Conservation (phyloP, 176 grass and related monocot species). For the Carex littledalei region DNA sequence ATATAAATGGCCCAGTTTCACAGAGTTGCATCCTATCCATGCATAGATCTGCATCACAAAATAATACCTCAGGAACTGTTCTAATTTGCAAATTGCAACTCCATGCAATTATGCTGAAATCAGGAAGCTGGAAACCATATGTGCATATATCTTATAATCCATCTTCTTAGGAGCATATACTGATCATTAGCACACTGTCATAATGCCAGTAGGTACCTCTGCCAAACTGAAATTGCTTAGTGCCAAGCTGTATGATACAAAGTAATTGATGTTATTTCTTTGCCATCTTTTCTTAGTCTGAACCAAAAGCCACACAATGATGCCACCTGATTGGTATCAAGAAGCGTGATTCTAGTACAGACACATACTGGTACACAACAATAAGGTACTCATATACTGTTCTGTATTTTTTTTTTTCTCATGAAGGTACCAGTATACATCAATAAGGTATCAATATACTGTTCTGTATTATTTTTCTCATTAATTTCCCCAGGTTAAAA, state of each 20-base stretch:
- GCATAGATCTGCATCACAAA: constrained; percentile 59
- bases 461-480: not conserved
- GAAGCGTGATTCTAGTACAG: not conserved
- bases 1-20: constrained; percentile 82
- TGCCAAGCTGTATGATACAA: not conserved
- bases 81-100: not conserved
- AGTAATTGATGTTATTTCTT: not conserved
- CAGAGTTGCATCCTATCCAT: constrained; percentile 85
- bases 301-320: not conserved
- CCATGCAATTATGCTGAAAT: not conserved
- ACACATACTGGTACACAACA: not conserved
- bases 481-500: not conserved
- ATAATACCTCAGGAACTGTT: not conserved
- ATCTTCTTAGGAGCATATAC: not conserved
- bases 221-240: not conserved
- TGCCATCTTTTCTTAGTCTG: not conserved
- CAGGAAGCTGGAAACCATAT: not conserved
- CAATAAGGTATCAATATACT: not conserved
- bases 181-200: not conserved
- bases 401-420: not conserved
- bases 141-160: not conserved
- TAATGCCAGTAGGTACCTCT: not conserved
- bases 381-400: not conserved
- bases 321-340: not conserved
- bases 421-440: not conserved